Percentiles rank a stretch among this genome's conserved stretches.
Evolutionary conservation across 1,284 basidiomycete genomes (phyloP).

Genomic region (Sporisorium iseilematis-ciliati): DNA sequence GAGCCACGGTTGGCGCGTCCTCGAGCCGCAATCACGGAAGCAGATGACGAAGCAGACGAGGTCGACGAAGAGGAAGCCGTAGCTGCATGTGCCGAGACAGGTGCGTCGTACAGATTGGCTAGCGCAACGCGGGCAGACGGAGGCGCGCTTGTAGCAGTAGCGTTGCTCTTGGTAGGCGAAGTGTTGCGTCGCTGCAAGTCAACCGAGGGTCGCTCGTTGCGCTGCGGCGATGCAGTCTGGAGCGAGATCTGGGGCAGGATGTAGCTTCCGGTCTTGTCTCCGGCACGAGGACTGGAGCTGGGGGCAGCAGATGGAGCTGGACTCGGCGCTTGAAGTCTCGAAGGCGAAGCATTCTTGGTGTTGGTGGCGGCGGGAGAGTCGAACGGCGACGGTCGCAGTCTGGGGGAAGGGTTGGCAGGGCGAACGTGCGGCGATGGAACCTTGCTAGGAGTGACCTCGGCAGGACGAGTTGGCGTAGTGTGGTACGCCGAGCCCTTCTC

Average conservation of each 20-base stretch:
- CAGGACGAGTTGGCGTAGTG: slow-evolving; percentile 24
- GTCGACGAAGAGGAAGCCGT: slow-evolving; percentile 24
- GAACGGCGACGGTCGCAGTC: slow-evolving; percentile 32
- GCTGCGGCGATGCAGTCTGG: slow-evolving; percentile 43
- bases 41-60: slow-evolving; percentile 17
- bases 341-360: slow-evolving; percentile 19
- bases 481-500: slow-evolving; percentile 40
- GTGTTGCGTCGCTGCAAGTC: slow-evolving; percentile 52
- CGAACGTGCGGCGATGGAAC: slow-evolving; percentile 34
- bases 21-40: slow-evolving; percentile 22
- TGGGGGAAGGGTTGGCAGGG: slow-evolving; percentile 39
- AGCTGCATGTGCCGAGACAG: slow-evolving; percentile 14
- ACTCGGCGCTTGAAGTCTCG: slow-evolving; percentile 22
- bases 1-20: slow-evolving; percentile 34
- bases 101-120: slow-evolving; percentile 38
- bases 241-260: slow-evolving; percentile 44
- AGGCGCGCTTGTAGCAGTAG: slow-evolving; percentile 20
- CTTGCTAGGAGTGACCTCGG: slow-evolving; percentile 29
- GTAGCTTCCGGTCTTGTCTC: slow-evolving; percentile 19
- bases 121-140: slow-evolving; percentile 36
- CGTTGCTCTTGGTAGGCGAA: slow-evolving; percentile 39
- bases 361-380: slow-evolving; percentile 29
- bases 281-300: slow-evolving; percentile 18
- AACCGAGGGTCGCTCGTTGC: slow-evolving; percentile 25
- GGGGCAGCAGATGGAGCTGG: slow-evolving; percentile 12